These are phyloP conservation scores for Astrephomene gubernaculifera DNA, from an alignment of 139 green algal genomes.

Conservation along the genomic window DNA sequence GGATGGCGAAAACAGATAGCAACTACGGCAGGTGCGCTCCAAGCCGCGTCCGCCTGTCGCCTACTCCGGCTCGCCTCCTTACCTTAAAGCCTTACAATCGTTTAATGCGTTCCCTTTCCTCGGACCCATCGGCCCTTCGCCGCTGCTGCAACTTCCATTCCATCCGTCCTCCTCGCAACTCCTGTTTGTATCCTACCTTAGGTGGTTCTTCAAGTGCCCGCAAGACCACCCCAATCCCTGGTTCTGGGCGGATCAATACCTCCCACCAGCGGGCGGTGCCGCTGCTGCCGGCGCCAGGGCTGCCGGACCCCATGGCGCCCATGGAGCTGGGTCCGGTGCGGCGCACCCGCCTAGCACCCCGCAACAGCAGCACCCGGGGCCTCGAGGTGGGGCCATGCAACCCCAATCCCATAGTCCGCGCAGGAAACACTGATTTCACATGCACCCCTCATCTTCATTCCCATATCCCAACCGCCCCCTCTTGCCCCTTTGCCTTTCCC, in stretches of 20 bases:
- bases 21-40: conserved; percentile 10
- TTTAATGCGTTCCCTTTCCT: too few relatives aligned
- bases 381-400: too few relatives aligned
- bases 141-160: background rate
- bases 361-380: background rate
- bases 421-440: background rate
- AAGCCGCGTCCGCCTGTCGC: background rate
- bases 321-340: background rate
- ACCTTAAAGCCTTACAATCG: background rate
- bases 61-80: background rate
- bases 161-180: too few relatives aligned
- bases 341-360: background rate
- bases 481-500: background rate
- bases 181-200: background rate
- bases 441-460: too few relatives aligned
- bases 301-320: too few relatives aligned
- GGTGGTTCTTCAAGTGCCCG: conserved; percentile 31
- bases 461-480: too few relatives aligned
- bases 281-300: too few relatives aligned
- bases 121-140: too few relatives aligned
- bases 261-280: too few relatives aligned
- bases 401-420: background rate
- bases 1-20: background rate
- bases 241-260: conserved; percentile 24
- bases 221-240: background rate